Conservation (phyloP, 106 monocot genomes). For the Amphibolis antarctica region DNA sequence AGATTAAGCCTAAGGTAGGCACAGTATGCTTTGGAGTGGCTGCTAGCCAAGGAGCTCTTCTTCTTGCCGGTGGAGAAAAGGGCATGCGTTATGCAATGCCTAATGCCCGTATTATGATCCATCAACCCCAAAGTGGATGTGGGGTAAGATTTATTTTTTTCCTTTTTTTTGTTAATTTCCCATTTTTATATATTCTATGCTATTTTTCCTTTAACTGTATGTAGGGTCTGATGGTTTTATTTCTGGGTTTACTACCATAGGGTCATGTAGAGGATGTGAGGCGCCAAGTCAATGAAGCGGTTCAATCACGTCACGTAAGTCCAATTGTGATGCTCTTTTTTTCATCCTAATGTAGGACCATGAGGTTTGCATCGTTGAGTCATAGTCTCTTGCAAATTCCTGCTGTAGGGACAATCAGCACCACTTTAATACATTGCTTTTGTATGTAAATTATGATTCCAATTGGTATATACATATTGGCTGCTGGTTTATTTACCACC, state of each 20-base stretch:
- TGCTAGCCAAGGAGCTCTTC: conserved; percentile 83
- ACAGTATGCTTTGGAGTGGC: conserved; percentile 88
- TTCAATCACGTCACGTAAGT: conserved; percentile 83
- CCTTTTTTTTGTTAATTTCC: not conserved
- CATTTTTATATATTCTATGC: not conserved
- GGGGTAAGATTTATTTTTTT: conserved; percentile 36
- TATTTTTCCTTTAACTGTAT: no score
- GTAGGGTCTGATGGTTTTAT: not conserved
- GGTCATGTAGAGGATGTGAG: conserved; percentile 87
- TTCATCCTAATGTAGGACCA: not conserved
- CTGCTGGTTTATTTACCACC: no score
- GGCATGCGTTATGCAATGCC: conserved; percentile 96
- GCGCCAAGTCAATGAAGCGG: conserved; percentile 78
- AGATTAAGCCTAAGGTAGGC: conserved; percentile 95
- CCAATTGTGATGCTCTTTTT: not conserved
- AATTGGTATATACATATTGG: no score
- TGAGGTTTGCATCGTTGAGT: not conserved
- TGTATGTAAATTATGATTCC: no score
- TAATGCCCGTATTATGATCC: conserved; percentile 87
- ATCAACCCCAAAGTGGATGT: conserved; percentile 86
- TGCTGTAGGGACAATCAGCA: no score
- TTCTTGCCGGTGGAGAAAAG: conserved; percentile 97
- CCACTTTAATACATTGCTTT: no score
- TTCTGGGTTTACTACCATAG: conserved; percentile 10
- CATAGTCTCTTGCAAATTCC: no score